These are phyloP conservation scores for Polytrichum commune DNA, from an alignment of 225 moss, liverwort and hornwort genomes.

Conservation along the genomic window DNA sequence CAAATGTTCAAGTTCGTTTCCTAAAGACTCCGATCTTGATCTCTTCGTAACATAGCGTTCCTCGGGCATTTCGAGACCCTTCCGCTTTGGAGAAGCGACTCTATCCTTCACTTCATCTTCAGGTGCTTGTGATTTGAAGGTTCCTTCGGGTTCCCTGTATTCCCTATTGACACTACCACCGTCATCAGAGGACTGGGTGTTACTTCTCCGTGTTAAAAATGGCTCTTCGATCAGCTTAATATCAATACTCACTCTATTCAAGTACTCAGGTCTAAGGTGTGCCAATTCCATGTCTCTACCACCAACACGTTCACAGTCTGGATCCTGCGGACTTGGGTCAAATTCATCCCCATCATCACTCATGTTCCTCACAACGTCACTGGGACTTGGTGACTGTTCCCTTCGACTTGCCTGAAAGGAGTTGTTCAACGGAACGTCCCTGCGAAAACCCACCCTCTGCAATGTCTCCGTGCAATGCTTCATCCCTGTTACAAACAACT, in stretches of 20 bases:
- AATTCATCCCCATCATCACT: conserved; percentile 73
- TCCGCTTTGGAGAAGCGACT: neutral
- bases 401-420: conserved; percentile 30
- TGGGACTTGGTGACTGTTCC: conserved; percentile 39
- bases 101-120: conserved; percentile 28
- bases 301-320: conserved; percentile 64
- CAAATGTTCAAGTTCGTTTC: neutral
- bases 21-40: neutral
- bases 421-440: conserved; percentile 5
- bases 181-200: conserved; percentile 39
- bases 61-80: neutral
- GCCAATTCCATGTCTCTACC: conserved; percentile 35
- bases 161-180: conserved; percentile 40
- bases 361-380: conserved; percentile 50
- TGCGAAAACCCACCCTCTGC: neutral
- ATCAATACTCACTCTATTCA: conserved; percentile 33
- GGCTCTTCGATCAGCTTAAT: neutral
- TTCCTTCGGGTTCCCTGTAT: conserved; percentile 21
- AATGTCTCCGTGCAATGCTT: conserved; percentile 12
- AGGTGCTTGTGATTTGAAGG: conserved; percentile 31
- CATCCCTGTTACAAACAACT: conserved; percentile 18
- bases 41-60: neutral
- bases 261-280: conserved; percentile 36
- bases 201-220: conserved; percentile 31
- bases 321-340: conserved; percentile 39